These are phyloP conservation scores for Termitomyces eurrhizus DNA, from an alignment of 768 basidiomycete species.

Conservation along the genomic window DNA sequence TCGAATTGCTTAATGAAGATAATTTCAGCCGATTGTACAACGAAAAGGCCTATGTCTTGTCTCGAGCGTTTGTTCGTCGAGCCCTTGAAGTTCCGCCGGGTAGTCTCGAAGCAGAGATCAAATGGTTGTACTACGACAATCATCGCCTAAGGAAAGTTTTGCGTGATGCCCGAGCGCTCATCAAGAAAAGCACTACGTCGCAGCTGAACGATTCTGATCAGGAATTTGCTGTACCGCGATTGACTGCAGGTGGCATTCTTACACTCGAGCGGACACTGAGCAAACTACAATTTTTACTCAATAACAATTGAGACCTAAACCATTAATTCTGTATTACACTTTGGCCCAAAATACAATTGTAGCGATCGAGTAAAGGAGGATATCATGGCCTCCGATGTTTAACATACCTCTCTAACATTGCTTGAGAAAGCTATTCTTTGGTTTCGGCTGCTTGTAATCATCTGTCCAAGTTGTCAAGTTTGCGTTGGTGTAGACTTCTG, in stretches of 20 bases:
- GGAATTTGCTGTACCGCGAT: constrained; percentile 61
- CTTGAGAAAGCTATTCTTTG: constrained; percentile 60
- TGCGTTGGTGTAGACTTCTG: constrained; percentile 77
- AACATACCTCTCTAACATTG: constrained; percentile 41
- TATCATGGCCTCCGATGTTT: background rate
- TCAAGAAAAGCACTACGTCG: constrained; percentile 59
- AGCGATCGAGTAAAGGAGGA: background rate
- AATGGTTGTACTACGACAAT: constrained; percentile 64
- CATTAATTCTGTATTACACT: background rate
- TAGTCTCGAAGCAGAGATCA: constrained; percentile 68
- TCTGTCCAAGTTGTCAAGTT: constrained; percentile 75
- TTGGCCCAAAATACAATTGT: background rate
- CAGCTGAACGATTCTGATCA: constrained; percentile 27
- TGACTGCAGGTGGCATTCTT: constrained; percentile 78
- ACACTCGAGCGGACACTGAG: constrained; percentile 69
- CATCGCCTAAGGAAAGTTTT: constrained; percentile 70
- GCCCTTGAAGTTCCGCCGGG: constrained; percentile 79
- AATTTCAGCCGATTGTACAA: constrained; percentile 80
- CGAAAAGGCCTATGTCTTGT: constrained; percentile 90
- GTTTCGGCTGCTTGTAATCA: constrained; percentile 62
- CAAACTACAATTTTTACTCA: constrained; percentile 52
- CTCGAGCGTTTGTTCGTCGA: constrained; percentile 85
- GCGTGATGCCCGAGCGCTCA: constrained; percentile 52
- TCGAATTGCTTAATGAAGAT: constrained; percentile 3
- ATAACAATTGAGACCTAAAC: constrained; percentile 9